Percentiles rank a stretch among this genome's conserved stretches.
Conservation (phyloP, 176 grass and related monocot species). For the Cenchrus fungigraminus region DNA sequence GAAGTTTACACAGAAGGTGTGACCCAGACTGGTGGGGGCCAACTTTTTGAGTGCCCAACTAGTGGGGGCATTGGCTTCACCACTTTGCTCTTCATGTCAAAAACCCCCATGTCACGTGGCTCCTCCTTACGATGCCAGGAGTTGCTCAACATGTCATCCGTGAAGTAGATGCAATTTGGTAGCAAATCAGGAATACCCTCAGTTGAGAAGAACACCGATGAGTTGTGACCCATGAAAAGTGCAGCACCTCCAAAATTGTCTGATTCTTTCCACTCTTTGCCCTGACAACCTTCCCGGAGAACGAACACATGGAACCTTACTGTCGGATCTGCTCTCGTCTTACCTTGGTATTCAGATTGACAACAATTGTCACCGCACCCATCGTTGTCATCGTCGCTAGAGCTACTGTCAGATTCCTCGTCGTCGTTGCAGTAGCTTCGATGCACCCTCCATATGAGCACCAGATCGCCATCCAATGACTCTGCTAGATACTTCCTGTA, state of each 20-base stretch:
- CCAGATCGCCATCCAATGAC: not conserved
- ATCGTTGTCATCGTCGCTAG: not conserved
- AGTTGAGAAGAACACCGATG: not conserved
- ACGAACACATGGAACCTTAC: constrained; percentile 11
- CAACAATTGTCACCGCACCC: no score
- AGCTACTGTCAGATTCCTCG: not conserved
- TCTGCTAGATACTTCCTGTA: not conserved
- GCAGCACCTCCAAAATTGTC: not conserved
- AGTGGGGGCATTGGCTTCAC: not conserved
- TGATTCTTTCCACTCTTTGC: constrained; percentile 9
- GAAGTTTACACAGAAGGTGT: not conserved
- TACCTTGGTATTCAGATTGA: no score
- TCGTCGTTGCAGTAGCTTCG: no score
- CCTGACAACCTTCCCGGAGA: not conserved
- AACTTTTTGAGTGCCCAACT: not conserved
- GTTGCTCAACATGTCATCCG: not conserved
- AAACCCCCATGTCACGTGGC: not conserved
- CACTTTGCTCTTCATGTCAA: not conserved
- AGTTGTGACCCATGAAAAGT: constrained; percentile 12
- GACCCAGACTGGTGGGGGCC: not conserved
- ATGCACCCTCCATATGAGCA: constrained; percentile 4
- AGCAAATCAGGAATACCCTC: not conserved
- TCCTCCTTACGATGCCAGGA: not conserved
- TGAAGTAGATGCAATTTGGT: not conserved
- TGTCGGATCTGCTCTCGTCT: not conserved